Conservation (phyloP, 352 stramenopile species). For the Phytophthora fragariaefolia region DNA sequence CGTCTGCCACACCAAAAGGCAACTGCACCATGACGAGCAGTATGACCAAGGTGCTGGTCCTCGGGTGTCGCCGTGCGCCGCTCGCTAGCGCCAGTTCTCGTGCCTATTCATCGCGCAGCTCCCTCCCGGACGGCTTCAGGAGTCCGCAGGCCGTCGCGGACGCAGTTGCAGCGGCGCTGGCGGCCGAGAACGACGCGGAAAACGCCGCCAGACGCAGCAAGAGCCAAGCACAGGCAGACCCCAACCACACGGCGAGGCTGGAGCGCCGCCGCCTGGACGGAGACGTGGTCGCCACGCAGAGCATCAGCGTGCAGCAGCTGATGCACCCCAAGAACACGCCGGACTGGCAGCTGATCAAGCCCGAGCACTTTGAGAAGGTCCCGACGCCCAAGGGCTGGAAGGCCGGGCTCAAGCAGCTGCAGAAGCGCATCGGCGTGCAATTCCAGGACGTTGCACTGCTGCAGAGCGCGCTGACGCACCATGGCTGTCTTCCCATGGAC, state of each 20-base stretch:
- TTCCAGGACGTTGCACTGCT: slow-evolving; percentile 69
- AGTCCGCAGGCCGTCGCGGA: slow-evolving; percentile 45
- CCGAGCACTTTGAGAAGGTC: slow-evolving; percentile 63
- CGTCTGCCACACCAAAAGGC: slow-evolving; percentile 6
- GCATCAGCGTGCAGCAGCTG: slow-evolving; percentile 35
- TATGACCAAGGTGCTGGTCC: slow-evolving; percentile 21
- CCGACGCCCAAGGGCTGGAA: slow-evolving; percentile 56
- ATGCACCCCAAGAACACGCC: slow-evolving; percentile 42
- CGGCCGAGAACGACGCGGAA: slow-evolving; percentile 17
- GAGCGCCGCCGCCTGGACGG: slow-evolving; percentile 38
- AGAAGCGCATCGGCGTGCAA: slow-evolving; percentile 61
- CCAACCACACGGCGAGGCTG: slow-evolving; percentile 18
- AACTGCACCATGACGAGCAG: slow-evolving; percentile 8
- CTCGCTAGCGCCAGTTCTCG: not conserved
- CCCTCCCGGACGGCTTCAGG: slow-evolving; percentile 38
- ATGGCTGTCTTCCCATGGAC: slow-evolving; percentile 62
- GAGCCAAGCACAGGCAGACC: slow-evolving; percentile 16
- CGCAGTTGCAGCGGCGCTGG: slow-evolving; percentile 38
- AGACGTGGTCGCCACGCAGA: slow-evolving; percentile 36
- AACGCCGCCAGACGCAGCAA: slow-evolving; percentile 7
- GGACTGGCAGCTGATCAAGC: slow-evolving; percentile 61
- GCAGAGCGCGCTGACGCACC: slow-evolving; percentile 77
- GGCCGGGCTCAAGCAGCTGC: slow-evolving; percentile 49
- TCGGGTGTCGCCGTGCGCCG: slow-evolving; percentile 15
- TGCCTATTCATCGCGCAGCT: slow-evolving; percentile 24